Evolutionary conservation across 2,329 filamentous ascomycete genomes (phyloP).

Genomic region (Xylaria sp.): DNA sequence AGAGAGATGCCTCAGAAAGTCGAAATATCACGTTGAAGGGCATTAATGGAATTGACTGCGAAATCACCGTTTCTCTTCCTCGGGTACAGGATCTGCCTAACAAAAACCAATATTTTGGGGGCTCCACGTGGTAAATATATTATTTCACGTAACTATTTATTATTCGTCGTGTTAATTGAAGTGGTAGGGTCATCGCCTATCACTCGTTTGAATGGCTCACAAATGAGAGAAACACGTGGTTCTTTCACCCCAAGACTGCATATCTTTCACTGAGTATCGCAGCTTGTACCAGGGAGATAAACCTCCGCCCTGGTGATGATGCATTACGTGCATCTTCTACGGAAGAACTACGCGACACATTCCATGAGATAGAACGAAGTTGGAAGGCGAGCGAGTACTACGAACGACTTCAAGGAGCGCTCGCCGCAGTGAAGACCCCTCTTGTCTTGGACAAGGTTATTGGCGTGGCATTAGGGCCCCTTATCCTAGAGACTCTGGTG

Average conservation of each 20-base stretch:
- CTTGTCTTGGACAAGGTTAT: background rate
- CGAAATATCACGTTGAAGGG: background rate
- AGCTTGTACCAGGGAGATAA: background rate
- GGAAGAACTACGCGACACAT: background rate
- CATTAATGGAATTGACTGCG: background rate
- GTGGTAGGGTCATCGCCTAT: background rate
- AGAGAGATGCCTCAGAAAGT: background rate
- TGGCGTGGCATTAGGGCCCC: constrained; percentile 2
- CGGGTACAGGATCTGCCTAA: background rate
- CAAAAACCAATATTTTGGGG: background rate
- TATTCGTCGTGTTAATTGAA: background rate
- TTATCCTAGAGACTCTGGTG: background rate
- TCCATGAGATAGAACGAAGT: background rate
- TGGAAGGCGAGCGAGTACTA: constrained; percentile 2
- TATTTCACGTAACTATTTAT: background rate
- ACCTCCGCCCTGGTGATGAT: background rate
- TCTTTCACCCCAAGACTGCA: background rate
- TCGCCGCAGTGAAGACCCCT: background rate
- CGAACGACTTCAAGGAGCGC: background rate
- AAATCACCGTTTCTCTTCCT: background rate
- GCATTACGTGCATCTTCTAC: background rate
- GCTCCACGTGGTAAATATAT: background rate
- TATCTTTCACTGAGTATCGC: constrained; percentile 4
- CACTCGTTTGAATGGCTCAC: background rate
- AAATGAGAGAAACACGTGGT: background rate